Base-by-base conservation (phyloP, 1,139 yeast genomes). In the Pichia sp. region DNA sequence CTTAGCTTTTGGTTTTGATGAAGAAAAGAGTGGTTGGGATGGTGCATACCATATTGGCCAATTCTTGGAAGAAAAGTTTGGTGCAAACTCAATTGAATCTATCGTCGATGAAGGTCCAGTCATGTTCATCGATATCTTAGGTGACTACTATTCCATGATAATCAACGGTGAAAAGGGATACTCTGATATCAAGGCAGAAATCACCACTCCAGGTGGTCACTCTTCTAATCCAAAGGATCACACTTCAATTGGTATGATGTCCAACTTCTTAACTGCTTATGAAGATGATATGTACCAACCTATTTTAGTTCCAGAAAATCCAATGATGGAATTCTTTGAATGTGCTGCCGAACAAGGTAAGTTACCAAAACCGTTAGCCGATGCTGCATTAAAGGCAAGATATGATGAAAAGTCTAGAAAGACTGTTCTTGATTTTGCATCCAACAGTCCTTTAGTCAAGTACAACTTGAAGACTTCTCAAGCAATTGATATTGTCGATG, bases 151-250 rank as follows among this genome's bases (percentile, higher is more conserved):
- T 37, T 52, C 54, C 4, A 59, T 76, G 34, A 84, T 88, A 2
- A 76, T 78, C 18, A 78, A 81, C 31, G 79, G 80, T 32, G 93
- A 85, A 58, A 84, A 84, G 66, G 93, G 93, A 0, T 76, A 75
- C 54, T 57, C 77, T 42, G 83, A 83, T 57, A 59, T 76, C 10
- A 58, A 62, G 12, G 68, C 81, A 38, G 67, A 72, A 4, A 64
- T 84, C 22, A 68, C 67, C 18, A 77, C 85, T 2, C 78, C 79
- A 10, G 91, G 91, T 44, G 91, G 91, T 3, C 91, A 85, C 58
- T 81, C 90, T 1, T 79, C 86, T 2, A 66, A 76, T n/a, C 91
- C 91, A 11, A 85, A 85, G 7, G 79, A 74, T 52, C 88, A 83
- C 59, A 84, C 89, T 1, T 74, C 83, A n/a, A 83, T 85, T 60